Evolutionary conservation across 2,329 filamentous ascomycete species (phyloP).

Genomic region (Aspergillus sp.): DNA sequence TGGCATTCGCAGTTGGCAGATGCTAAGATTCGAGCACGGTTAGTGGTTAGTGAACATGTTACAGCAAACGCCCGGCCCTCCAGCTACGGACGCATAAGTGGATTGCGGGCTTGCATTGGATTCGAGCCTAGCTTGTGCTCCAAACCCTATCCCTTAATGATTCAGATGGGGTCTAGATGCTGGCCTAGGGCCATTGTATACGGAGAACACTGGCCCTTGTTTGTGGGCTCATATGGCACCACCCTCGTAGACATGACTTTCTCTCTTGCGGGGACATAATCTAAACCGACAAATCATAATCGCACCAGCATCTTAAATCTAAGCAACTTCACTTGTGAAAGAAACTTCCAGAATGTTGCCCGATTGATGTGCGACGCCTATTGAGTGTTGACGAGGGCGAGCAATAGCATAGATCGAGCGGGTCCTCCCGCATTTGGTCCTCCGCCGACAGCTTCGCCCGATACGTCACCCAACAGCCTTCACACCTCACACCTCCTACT

Average conservation of each 20-base stretch:
- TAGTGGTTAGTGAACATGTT: background rate
- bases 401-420: background rate
- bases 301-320: background rate
- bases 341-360: background rate
- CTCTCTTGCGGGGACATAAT: background rate
- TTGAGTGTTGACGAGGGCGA: background rate
- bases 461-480: conserved; percentile 9
- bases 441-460: background rate
- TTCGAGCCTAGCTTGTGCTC: background rate
- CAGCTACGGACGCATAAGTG: background rate
- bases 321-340: background rate
- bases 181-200: background rate
- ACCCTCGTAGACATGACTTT: background rate
- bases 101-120: background rate
- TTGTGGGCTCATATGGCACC: background rate
- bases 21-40: background rate
- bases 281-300: background rate
- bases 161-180: background rate
- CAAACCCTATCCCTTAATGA: background rate
- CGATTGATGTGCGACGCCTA: background rate
- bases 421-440: conserved; percentile 5
- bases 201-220: background rate
- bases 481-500: background rate
- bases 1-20: background rate
- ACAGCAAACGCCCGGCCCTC: background rate